These are phyloP conservation scores for Coelastrella sp. DNA, from an alignment of 139 green algal species.

Conservation along the genomic window DNA sequence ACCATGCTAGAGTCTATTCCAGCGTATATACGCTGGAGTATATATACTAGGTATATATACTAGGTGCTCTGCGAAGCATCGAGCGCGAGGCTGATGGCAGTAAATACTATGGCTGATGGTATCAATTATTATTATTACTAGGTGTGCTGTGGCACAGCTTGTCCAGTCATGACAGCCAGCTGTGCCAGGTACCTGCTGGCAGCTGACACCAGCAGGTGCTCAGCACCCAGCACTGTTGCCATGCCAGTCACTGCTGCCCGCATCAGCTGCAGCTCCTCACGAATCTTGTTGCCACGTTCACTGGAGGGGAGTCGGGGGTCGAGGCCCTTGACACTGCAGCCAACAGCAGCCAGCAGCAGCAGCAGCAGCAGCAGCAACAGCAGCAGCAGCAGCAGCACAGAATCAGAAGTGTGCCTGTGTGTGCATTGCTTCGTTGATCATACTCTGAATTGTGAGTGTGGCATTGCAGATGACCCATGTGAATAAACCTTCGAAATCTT, in stretches of 20 bases:
- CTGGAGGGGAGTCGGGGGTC: constrained; percentile 1
- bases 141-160: neutral
- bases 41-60: too few species aligned
- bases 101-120: too few species aligned
- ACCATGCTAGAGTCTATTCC: too few species aligned
- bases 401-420: neutral
- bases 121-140: neutral
- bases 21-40: too few species aligned
- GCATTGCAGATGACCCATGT: too few species aligned
- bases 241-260: constrained; percentile 33
- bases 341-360: neutral
- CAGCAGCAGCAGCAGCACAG: neutral
- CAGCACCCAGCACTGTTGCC: constrained; percentile 35
- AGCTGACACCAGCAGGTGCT: constrained; percentile 41
- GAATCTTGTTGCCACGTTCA: neutral
- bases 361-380: constrained; percentile 6
- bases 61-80: too few species aligned
- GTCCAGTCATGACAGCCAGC: constrained; percentile 33
- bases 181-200: constrained; percentile 40
- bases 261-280: constrained; percentile 46
- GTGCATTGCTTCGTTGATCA: neutral
- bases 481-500: too few species aligned
- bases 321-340: constrained; percentile 53
- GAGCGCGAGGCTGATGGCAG: too few species aligned
- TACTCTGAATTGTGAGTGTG: neutral